Percentiles rank a stretch among this genome's conserved stretches.
Evolutionary conservation across 306 rosid genomes (phyloP).

Genomic region (Begonia peltatifolia): DNA sequence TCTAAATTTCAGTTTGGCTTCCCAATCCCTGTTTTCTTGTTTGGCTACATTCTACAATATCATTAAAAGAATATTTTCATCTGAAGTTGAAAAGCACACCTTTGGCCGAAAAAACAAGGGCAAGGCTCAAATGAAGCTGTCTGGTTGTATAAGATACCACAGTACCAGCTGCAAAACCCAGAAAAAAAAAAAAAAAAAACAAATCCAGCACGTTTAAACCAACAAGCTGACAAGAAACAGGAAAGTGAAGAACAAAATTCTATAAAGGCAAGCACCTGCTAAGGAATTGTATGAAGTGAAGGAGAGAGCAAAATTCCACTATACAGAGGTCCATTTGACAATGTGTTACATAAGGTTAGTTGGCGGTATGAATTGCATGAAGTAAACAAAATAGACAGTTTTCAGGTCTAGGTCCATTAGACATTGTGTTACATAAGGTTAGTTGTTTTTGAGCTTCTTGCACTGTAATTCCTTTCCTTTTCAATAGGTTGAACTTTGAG

Average conservation of each 20-base stretch:
- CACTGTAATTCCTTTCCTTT: neutral
- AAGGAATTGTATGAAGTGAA: conserved; percentile 28
- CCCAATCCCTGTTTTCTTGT: too few relatives aligned
- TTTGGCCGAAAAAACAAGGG: conserved; percentile 49
- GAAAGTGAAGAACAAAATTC: neutral
- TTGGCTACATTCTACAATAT: too few relatives aligned
- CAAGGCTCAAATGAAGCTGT: conserved; percentile 29
- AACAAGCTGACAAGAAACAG: neutral
- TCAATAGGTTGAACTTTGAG: neutral
- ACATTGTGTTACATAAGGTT: conserved; percentile 81
- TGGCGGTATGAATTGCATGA: too few relatives aligned
- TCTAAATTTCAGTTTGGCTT: too few relatives aligned
- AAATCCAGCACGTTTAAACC: neutral
- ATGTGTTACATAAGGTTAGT: too few relatives aligned
- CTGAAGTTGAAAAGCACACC: conserved; percentile 40
- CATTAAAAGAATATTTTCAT: too few relatives aligned
- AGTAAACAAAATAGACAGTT: conserved; percentile 47
- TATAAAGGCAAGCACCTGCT: conserved; percentile 6
- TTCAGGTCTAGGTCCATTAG: conserved; percentile 83
- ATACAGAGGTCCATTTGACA: too few relatives aligned
- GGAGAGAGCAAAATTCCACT: conserved; percentile 10
- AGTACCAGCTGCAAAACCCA: conserved; percentile 29
- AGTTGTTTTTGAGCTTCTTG: conserved; percentile 4
- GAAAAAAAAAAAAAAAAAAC: neutral
- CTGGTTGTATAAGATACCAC: conserved; percentile 40